Conservation (phyloP, 768 basidiomycete species). For the Termitomyces sp. region DNA sequence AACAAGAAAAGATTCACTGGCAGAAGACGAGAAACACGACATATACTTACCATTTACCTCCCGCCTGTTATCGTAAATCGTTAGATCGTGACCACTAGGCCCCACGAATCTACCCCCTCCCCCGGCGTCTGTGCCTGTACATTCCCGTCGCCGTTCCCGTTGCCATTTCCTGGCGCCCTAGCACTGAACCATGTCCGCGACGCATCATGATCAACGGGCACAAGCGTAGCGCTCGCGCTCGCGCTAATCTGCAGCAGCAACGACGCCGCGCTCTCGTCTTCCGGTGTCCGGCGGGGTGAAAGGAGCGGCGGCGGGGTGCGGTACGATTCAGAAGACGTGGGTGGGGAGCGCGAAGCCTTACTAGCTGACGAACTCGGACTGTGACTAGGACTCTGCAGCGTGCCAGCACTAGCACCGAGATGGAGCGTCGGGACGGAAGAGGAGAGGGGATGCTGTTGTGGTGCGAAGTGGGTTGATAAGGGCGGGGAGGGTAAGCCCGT, state of each 20-base stretch:
- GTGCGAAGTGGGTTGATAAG: slow-evolving; percentile 3
- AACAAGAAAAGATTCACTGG: too few species aligned
- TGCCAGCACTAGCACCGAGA: slow-evolving; percentile 2
- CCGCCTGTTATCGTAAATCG: too few species aligned
- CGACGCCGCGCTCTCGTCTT: slow-evolving; percentile 70
- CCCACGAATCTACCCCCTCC: not conserved
- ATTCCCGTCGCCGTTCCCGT: not conserved
- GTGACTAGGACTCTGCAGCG: not conserved
- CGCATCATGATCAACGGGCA: too few species aligned
- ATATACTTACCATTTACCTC: too few species aligned
- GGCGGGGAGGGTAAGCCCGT: slow-evolving; percentile 24
- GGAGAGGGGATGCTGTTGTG: not conserved
- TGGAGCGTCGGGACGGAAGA: slow-evolving; percentile 2
- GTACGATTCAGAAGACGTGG: not conserved
- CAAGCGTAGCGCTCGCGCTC: not conserved
- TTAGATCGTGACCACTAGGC: too few species aligned
- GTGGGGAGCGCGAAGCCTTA: not conserved
- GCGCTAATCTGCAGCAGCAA: slow-evolving; percentile 62
- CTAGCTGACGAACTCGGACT: too few species aligned
- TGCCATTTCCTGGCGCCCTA: not conserved
- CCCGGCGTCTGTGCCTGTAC: slow-evolving; percentile 20
- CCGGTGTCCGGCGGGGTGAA: slow-evolving; percentile 40
- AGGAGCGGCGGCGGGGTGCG: slow-evolving; percentile 4
- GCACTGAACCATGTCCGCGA: slow-evolving; percentile 9
- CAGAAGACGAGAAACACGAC: too few species aligned